phyloP scores from a whole-genome alignment of 805 yeast species.

The Sporopachydermia lactativora region DNA sequence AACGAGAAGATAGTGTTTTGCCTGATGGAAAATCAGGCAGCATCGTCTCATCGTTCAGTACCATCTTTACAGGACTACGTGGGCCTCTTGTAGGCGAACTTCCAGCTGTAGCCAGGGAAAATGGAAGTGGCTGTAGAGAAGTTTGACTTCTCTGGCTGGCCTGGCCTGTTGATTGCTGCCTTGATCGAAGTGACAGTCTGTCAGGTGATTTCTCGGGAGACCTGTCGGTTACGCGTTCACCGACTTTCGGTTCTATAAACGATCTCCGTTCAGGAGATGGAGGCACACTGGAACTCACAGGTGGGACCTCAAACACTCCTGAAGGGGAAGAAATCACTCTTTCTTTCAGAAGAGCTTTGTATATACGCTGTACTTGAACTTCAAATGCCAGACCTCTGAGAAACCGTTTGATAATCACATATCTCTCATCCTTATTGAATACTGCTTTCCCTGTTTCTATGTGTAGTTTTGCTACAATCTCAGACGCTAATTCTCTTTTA shows the following conservation, averaged over 20 bases:
- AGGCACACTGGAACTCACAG: background rate
- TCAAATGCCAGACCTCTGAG: conserved; percentile 39
- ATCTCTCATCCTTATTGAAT: conserved; percentile 27
- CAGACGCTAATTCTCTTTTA: conserved; percentile 26
- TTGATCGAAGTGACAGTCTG: background rate
- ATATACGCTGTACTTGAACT: conserved; percentile 54
- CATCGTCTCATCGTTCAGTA: no score
- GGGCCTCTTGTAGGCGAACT: no score
- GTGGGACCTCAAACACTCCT: no score
- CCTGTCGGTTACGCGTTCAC: background rate
- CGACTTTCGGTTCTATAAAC: no score
- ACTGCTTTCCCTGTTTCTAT: conserved; percentile 12
- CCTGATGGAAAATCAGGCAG: no score
- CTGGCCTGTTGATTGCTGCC: no score
- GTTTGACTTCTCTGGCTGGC: no score
- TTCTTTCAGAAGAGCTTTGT: conserved; percentile 27
- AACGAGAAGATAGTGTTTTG: no score
- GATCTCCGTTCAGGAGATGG: background rate
- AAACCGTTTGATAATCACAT: conserved; percentile 32
- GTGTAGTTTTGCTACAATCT: conserved; percentile 18
- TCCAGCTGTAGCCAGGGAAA: background rate
- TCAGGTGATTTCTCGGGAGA: background rate
- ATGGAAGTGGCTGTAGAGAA: background rate
- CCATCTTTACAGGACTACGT: no score
- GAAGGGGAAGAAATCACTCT: background rate